Conservation (phyloP, 306 rosid genomes). For the Acacia acuminata region DNA sequence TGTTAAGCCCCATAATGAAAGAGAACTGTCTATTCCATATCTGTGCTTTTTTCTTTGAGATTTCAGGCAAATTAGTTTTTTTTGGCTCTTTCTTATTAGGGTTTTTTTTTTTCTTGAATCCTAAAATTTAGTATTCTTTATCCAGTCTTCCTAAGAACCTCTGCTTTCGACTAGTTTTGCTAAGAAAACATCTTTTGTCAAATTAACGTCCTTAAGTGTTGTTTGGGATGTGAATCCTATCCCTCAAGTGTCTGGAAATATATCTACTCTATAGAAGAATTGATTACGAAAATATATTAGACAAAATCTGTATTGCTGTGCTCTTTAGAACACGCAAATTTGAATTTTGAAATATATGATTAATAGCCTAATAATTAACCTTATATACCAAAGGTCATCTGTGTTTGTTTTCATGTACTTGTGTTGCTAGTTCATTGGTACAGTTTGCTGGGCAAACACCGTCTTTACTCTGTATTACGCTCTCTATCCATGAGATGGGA, state of each 20-base stretch:
- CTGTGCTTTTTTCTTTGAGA: slow-evolving; percentile 6
- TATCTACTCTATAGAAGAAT: neutral
- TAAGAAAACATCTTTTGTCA: neutral
- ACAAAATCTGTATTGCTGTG: neutral
- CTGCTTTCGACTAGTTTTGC: neutral
- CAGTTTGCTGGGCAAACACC: neutral
- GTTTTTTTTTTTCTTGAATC: slow-evolving; percentile 6
- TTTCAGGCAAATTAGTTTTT: neutral
- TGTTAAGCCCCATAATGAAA: neutral
- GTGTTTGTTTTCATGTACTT: slow-evolving; percentile 9
- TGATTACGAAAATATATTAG: neutral
- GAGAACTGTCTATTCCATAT: neutral
- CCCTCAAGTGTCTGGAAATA: neutral
- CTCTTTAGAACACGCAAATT: neutral
- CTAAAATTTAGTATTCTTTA: slow-evolving; percentile 2
- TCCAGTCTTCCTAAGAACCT: neutral
- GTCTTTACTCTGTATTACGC: neutral
- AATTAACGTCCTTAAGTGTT: neutral
- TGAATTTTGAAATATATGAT: neutral
- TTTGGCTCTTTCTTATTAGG: slow-evolving; percentile 1
- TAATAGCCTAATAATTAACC: neutral
- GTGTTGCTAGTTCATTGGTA: slow-evolving; percentile 11
- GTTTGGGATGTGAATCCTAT: neutral
- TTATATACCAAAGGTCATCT: neutral
- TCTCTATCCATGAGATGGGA: neutral